A percentile compares a stretch with the other conserved stretches of the same genome.
phyloP scores from a whole-genome alignment of 768 basidiomycete species.

The Candolleomyces aberdarensis region DNA sequence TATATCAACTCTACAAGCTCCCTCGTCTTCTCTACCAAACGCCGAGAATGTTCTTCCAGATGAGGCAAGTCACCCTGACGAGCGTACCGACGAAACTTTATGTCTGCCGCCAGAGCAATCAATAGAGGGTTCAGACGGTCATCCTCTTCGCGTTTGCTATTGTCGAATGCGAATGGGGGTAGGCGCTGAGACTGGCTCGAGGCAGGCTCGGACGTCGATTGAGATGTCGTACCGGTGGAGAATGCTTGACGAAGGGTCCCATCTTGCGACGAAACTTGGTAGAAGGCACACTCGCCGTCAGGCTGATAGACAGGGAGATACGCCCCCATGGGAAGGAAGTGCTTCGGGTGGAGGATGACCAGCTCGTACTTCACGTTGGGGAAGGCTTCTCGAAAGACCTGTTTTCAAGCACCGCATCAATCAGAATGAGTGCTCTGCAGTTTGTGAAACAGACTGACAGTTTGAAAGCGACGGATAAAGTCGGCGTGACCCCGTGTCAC shows the following conservation, averaged over 20 bases:
- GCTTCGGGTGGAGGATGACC: not conserved
- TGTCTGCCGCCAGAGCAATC: not conserved
- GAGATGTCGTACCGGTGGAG: not conserved
- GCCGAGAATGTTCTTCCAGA: not conserved
- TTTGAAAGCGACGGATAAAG: not conserved
- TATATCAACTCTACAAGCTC: not conserved
- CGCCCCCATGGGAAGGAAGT: not conserved
- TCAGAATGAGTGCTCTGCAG: not conserved
- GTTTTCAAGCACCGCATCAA: not conserved
- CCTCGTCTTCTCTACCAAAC: not conserved
- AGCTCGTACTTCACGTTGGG: not conserved
- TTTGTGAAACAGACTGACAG: not conserved
- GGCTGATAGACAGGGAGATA: not conserved
- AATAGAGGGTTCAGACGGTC: not conserved
- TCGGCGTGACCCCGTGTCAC: not conserved
- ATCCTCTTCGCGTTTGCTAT: not conserved
- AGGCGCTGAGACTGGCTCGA: not conserved
- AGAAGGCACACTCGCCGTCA: not conserved
- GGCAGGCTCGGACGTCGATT: not conserved
- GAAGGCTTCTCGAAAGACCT: not conserved
- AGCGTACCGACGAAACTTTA: not conserved
- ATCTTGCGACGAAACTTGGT: not conserved
- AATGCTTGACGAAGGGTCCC: not conserved
- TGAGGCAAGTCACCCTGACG: not conserved
- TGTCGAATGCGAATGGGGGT: not conserved